Conservation (phyloP, 352 stramenopile genomes). For the Achlya hypogyna region DNA sequence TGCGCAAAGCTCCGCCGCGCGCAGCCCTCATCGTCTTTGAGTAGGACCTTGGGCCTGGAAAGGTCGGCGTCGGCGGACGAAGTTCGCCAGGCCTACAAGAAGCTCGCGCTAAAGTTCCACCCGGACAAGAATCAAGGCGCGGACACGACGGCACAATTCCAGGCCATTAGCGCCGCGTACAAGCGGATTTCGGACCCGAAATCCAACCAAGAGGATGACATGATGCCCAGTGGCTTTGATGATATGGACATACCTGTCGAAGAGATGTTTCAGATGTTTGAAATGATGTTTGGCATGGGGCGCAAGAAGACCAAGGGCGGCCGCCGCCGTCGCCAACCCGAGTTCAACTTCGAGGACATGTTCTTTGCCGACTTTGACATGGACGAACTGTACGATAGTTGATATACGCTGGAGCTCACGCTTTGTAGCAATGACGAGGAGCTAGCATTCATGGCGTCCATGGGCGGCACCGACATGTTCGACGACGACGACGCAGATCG, state of each 20-base stretch:
- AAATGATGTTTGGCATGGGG: constrained; percentile 1
- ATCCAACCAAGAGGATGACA: constrained; percentile 3
- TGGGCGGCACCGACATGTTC: background rate
- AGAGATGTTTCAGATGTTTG: background rate
- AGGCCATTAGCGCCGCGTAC: constrained; percentile 12
- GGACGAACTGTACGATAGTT: background rate
- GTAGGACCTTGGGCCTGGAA: constrained; percentile 3
- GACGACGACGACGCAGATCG: background rate
- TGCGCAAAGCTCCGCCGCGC: background rate
- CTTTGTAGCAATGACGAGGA: background rate
- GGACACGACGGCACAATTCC: constrained; percentile 6
- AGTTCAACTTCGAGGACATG: background rate
- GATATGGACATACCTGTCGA: background rate
- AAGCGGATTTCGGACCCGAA: constrained; percentile 4
- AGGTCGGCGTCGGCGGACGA: background rate
- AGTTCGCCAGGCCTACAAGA: constrained; percentile 3
- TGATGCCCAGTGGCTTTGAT: background rate
- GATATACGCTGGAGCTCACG: background rate
- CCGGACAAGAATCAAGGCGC: constrained; percentile 9
- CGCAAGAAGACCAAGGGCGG: background rate
- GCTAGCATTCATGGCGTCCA: background rate
- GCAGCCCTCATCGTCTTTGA: background rate
- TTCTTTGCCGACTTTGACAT: background rate
- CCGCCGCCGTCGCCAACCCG: background rate
- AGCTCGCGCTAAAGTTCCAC: constrained; percentile 10